Base-by-base conservation (phyloP, 2,329 filamentous ascomycete species). In the Fusarium succisae region DNA sequence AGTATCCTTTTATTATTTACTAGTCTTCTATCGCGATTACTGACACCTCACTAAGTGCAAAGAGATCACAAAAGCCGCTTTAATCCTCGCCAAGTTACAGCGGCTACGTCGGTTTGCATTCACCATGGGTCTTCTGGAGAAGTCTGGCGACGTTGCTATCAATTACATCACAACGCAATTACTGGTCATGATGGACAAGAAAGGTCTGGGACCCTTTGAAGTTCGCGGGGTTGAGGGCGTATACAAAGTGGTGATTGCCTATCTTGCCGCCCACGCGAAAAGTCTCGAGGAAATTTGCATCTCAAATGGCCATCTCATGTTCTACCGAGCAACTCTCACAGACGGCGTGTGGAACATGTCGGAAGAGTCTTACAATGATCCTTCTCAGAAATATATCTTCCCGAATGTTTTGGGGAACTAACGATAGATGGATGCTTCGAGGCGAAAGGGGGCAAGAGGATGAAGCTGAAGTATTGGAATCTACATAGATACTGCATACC, bases 221-320 rank as follows among this genome's bases (percentile, higher is more conserved):
- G 22, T 4, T 41, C 20, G 6, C 13, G 6, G 22, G 1, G 8
- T 17, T 11, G 22, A 43, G 5, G 41, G 22, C 6, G 1, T 43
- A 43, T n/a, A 1, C 22, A n/a, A 5, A 15, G 6, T 43, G 22
- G 0, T 11, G 7, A 1, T 2, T 43, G 20, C 41, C 6, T 43
- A 43, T 17, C n/a, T 43, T n/a, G 41, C 22, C 14, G 41, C 41
- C 41, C 41, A 43, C 6, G 41, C 41, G 9, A n/a, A n/a, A 43
- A 1, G 41, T 11, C 41, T 43, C 20, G 44, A 30, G 6, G 26
- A 48, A 4, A 6, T 30, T 15, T 48, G 45, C 6, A 30, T 48
- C 0, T 12, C 45, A 48, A 14, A 24, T 17, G 1, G 5, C 4
- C 8, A n/a, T 8, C 26, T 26, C 2, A 3, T 3, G 1, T 30